Percentiles rank a stretch among this genome's conserved stretches.
phyloP scores from a whole-genome alignment of 2,329 filamentous ascomycete species.

The Emmonsia crescens region DNA sequence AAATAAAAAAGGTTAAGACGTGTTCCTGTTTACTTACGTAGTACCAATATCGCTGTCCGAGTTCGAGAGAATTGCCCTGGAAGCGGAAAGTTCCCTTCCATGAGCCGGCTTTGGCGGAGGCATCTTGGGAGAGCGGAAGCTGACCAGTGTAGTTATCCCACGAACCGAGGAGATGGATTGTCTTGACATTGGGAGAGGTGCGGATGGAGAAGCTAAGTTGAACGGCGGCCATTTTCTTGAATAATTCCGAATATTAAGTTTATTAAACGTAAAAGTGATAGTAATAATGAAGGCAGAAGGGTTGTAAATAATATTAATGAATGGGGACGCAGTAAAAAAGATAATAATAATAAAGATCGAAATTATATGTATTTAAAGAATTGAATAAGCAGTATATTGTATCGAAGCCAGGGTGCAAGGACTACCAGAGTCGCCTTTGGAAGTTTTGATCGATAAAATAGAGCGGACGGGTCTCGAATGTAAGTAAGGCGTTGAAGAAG shows the following conservation, averaged over 20 bases:
- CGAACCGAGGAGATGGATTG: constrained; percentile 91
- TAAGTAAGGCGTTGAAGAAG: constrained; percentile 4
- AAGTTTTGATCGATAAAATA: constrained; percentile 1
- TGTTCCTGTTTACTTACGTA: constrained; percentile 46
- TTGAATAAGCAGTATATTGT: not conserved
- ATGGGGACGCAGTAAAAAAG: not conserved
- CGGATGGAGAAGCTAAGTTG: constrained; percentile 94
- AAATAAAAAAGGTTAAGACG: not conserved
- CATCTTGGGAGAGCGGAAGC: constrained; percentile 85
- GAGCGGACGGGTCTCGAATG: constrained; percentile 1
- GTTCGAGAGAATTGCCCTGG: constrained; percentile 72
- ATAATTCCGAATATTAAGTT: constrained; percentile 7
- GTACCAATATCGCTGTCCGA: constrained; percentile 97
- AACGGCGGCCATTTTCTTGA: constrained; percentile 66
- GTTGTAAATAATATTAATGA: constrained; percentile 1
- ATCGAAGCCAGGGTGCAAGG: not conserved
- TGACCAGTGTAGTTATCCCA: constrained; percentile 97
- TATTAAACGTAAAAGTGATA: not conserved
- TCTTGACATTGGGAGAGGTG: constrained; percentile 93
- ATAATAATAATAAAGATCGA: not conserved
- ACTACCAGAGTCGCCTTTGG: constrained; percentile 4
- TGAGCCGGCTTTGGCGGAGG: constrained; percentile 71
- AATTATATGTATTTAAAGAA: not conserved
- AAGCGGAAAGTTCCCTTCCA: constrained; percentile 98
- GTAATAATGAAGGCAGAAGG: not conserved